Evolutionary conservation across 345 rosid species (phyloP), one percentile per base, ranked within the genome.

Genomic region (Alliaria petiolata): DNA sequence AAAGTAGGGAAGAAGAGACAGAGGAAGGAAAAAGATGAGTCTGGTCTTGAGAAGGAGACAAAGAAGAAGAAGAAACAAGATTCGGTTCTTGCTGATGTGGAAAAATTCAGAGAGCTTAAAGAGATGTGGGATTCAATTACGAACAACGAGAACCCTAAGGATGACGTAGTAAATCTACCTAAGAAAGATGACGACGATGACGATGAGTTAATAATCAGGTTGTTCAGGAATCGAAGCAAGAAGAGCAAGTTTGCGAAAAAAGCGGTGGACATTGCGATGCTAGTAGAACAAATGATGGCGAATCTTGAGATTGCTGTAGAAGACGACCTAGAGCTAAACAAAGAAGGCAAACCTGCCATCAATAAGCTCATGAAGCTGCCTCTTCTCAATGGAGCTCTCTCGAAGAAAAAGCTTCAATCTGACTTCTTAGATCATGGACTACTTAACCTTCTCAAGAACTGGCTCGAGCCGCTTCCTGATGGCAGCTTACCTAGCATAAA

Each of bases 401-500:
- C 91, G 8, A 91, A 91, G 86, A 90, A 81, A 85, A 86, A 79
- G 60, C 98, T 88, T 62, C 95, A 92, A 67, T 83, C 75, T 65
- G 95, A 84, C 50, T 87, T 89, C 58, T 82, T 93, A 67, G 97
- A 93, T 72, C 97, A 93, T 69, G 93, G 98, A 67, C 90, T 93
- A 36, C 70, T 93, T 63, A 80, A 83, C 25, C 77, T 93, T 49
- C 72, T 90, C 59, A 93, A 86, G 84, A 89, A 79, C 44, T 90
- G 98, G 98, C 93, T 93, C 25, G 97, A 93, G 72, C 98, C 97
- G 10, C 97, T 90, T 76, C 98, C 98, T 28, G 96, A 93, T 79
- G 92, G 93, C 67, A 93, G 98, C 74, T 85, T 93, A 61, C 98
- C 98, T 1, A 93, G 84, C 67, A 84, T 83, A 74, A 93, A 85